These are phyloP conservation scores for Aegilops umbellulata DNA, from an alignment of 176 grass and related monocot species.

Conservation along the genomic window DNA sequence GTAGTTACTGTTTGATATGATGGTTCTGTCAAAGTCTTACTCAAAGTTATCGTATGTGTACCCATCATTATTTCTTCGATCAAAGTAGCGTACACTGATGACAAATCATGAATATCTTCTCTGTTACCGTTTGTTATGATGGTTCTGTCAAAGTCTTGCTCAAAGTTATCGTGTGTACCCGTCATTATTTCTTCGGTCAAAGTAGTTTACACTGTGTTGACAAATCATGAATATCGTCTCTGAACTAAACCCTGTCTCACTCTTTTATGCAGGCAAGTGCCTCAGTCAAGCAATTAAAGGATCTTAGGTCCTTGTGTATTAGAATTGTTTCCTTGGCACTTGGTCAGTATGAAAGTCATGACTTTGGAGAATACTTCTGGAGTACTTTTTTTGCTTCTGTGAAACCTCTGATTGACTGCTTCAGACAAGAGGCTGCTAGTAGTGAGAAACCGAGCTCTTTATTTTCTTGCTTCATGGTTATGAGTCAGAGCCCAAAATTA, in stretches of 20 bases:
- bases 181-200: background rate
- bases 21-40: background rate
- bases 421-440: constrained; percentile 83
- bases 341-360: constrained; percentile 55
- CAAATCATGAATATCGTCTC: constrained; percentile 6
- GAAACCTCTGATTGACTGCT: constrained; percentile 73
- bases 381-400: constrained; percentile 71
- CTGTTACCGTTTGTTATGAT: background rate
- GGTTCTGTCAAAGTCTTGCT: background rate
- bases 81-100: background rate
- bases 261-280: constrained; percentile 47
- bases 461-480: constrained; percentile 86
- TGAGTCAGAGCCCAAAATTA: constrained; percentile 78
- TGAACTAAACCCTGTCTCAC: constrained; percentile 6
- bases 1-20: background rate
- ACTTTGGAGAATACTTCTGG: constrained; percentile 84
- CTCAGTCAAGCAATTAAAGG: constrained; percentile 80
- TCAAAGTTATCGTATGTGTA: background rate
- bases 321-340: constrained; percentile 74
- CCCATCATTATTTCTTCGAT: background rate
- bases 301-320: constrained; percentile 74
- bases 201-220: background rate
- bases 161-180: background rate
- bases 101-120: constrained; percentile 1
- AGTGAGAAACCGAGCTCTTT: constrained; percentile 86